Evolutionary conservation across 768 basidiomycete genomes (phyloP).

Genomic region (Hemileccinum impolitum): DNA sequence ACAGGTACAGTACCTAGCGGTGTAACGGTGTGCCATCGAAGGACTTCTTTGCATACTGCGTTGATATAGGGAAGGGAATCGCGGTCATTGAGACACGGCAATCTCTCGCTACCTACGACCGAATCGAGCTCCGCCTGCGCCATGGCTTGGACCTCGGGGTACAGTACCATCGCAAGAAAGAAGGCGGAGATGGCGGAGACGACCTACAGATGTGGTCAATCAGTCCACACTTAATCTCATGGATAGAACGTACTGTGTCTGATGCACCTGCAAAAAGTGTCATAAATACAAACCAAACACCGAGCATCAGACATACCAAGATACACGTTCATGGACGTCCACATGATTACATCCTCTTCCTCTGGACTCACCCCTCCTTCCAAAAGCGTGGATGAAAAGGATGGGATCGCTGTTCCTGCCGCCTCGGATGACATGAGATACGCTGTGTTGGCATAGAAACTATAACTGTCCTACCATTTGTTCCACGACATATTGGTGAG

Average conservation of each 20-base stretch:
- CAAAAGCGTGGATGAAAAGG: constrained; percentile 17
- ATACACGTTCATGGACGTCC: constrained; percentile 9
- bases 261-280: constrained; percentile 34
- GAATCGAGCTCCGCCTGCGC: constrained; percentile 25
- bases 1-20: constrained; percentile 20
- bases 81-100: too few species aligned
- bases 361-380: constrained; percentile 9
- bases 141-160: constrained; percentile 22
- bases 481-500: too few species aligned
- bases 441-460: neutral
- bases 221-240: constrained; percentile 26
- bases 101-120: constrained; percentile 23
- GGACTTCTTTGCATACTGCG: too few species aligned
- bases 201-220: constrained; percentile 1
- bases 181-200: constrained; percentile 18
- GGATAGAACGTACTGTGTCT: constrained; percentile 37
- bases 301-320: constrained; percentile 4
- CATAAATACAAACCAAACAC: neutral
- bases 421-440: constrained; percentile 12
- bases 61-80: too few species aligned
- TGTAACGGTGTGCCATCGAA: neutral
- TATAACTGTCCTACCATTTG: constrained; percentile 38
- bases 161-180: constrained; percentile 25
- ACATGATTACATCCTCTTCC: constrained; percentile 22
- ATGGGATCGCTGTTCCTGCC: constrained; percentile 13